Conservation (phyloP, 1,284 basidiomycete species). For the Sporisorium scitamineum region DNA sequence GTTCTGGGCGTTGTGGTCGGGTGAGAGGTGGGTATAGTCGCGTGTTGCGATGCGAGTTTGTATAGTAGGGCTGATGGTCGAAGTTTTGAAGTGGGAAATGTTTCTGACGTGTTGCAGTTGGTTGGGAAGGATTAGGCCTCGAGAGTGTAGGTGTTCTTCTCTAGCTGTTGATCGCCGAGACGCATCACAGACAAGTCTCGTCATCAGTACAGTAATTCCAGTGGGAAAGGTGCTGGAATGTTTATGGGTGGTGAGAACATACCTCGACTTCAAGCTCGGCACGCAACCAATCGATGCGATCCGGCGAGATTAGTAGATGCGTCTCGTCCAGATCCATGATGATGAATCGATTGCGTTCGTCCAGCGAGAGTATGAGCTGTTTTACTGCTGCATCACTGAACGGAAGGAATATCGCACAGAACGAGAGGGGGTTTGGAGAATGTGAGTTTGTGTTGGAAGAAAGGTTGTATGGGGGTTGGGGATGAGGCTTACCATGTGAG, state of each 20-base stretch:
- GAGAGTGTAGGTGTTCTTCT: conserved; percentile 65
- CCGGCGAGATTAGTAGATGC: conserved; percentile 83
- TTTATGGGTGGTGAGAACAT: conserved; percentile 59
- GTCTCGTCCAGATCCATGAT: conserved; percentile 88
- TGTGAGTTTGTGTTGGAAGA: not conserved
- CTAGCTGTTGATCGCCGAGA: conserved; percentile 39
- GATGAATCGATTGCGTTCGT: conserved; percentile 78
- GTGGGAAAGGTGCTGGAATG: too few species aligned
- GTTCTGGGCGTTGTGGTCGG: not conserved
- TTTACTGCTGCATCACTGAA: conserved; percentile 87
- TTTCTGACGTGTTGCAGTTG: not conserved
- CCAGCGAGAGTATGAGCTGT: conserved; percentile 84
- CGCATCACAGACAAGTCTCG: not conserved
- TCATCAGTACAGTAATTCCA: not conserved
- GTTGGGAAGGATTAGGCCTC: conserved; percentile 29
- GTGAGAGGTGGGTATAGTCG: not conserved
- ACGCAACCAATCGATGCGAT: conserved; percentile 80
- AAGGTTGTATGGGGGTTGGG: not conserved
- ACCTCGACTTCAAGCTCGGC: conserved; percentile 83
- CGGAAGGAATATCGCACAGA: not conserved
- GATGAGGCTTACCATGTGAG: conserved; percentile 76
- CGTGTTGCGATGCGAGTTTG: not conserved
- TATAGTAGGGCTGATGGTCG: not conserved
- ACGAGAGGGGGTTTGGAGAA: not conserved
- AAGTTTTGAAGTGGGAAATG: too few species aligned